A percentile compares a stretch with the other conserved stretches of the same genome.
phyloP scores from a whole-genome alignment of 1,139 yeast species.

The Yueomyces sp. region DNA sequence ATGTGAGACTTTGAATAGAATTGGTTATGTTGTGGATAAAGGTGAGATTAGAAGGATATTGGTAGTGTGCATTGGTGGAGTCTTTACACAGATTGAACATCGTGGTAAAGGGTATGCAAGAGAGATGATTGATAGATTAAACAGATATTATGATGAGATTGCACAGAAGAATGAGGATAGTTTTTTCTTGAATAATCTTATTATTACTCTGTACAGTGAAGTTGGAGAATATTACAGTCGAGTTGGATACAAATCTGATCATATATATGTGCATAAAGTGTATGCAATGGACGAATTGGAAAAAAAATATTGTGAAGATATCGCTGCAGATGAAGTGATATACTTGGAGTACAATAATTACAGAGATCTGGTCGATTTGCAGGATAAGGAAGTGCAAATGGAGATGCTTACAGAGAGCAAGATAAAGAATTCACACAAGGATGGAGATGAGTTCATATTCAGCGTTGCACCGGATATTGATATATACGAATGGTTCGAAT shows the following conservation, averaged over 20 bases:
- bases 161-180: conserved; percentile 13
- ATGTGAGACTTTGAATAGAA: conserved; percentile 35
- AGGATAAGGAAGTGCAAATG: conserved; percentile 18
- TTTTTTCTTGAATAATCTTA: conserved; percentile 26
- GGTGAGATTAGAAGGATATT: conserved; percentile 23
- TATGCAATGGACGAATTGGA: conserved; percentile 11
- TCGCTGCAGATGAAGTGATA: conserved; percentile 11
- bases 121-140: conserved; percentile 35
- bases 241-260: conserved; percentile 44
- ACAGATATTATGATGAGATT: conserved; percentile 30
- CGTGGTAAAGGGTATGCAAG: conserved; percentile 59
- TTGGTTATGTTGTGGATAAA: conserved; percentile 25
- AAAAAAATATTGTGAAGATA: conserved; percentile 9
- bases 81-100: conserved; percentile 42
- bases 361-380: conserved; percentile 23
- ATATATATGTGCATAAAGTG: conserved; percentile 30
- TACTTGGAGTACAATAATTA: conserved; percentile 25
- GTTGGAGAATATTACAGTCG: conserved; percentile 53
- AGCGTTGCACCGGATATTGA: conserved; percentile 29
- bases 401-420: conserved; percentile 20
- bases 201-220: conserved; percentile 53
- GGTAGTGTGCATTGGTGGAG: conserved; percentile 53
- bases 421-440: conserved; percentile 15
- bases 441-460: conserved; percentile 16
- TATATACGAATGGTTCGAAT: conserved; percentile 31